Base-by-base conservation (phyloP, 768 basidiomycete species). In the Tubosaeta sp. region DNA sequence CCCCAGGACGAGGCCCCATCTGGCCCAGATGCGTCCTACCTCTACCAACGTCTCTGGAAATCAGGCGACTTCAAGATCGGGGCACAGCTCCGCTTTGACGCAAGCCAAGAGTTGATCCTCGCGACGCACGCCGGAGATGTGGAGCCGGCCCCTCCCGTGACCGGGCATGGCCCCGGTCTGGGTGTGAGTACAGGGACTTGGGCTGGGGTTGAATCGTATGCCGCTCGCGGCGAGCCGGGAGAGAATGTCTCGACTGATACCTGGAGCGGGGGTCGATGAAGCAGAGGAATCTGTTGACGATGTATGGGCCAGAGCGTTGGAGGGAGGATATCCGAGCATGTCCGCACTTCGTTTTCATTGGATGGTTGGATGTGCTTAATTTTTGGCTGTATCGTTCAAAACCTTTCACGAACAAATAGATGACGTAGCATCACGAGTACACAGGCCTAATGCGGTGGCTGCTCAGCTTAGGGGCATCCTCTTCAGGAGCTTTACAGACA, bases 21-120 rank as follows among this genome's bases (percentile, higher is more conserved):
- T 12, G 8, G 1, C 8, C 7, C 4, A 14, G 17, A 17, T n/a
- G 9, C 27, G 17, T 76, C 81, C 3, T 80, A 76, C 60, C 66
- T 82, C 51, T 86, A 80, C 65, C 83, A 85, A 58, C 80, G 84
- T 17, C 71, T 87, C 61, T 86, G 80, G 78, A 84, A 84, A 65
- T 72, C 72, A 19, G 84, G 86, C 59, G 66, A 71, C 14, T 81
- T 86, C 64, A 84, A 82, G 61, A 60, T 87, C 14, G 84, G 85
- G 16, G 74, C 74, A 0, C 65, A 72, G 29, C 76, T 86, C 31
- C 74, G 80, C 53, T 86, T 86, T 52, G 74, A 74, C 0, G 62
- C 83, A 39, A 75, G 80, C 6, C 61, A 60, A 32, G 79, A 74
- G 59, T 68, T 83, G 61, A 63, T 81, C 16, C 78, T 84, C 70